These are phyloP conservation scores for Dictyostelium purpureum DNA, from an alignment of 78 protist genomes.

Conservation along the genomic window DNA sequence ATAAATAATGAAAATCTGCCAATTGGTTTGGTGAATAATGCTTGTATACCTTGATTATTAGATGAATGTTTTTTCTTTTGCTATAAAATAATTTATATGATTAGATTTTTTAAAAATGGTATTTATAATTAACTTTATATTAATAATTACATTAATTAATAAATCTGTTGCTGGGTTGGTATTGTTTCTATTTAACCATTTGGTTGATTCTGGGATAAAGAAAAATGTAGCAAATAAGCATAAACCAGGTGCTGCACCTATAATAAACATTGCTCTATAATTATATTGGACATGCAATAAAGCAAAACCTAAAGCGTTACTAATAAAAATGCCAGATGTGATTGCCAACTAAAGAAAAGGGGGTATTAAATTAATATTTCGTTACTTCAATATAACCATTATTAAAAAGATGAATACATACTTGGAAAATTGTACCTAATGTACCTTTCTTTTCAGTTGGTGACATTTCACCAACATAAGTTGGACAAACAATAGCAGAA, in stretches of 20 bases:
- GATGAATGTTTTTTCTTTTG: slow-evolving; percentile 11
- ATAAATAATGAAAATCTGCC: slow-evolving; percentile 65
- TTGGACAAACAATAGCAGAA: slow-evolving; percentile 44
- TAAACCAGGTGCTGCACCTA: slow-evolving; percentile 47
- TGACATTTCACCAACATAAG: slow-evolving; percentile 46
- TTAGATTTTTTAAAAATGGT: too few relatives aligned
- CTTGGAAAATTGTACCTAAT: slow-evolving; percentile 44
- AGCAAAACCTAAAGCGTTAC: slow-evolving; percentile 37
- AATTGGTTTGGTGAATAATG: slow-evolving; percentile 16
- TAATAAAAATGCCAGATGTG: slow-evolving; percentile 38
- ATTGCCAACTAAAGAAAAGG: slow-evolving; percentile 40
- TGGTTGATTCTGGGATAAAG: slow-evolving; percentile 41
- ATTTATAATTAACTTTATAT: neutral
- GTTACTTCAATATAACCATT: neutral
- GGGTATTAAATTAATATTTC: neutral
- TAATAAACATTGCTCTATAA: slow-evolving; percentile 26
- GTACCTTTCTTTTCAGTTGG: slow-evolving; percentile 37
- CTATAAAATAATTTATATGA: neutral
- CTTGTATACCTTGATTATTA: neutral
- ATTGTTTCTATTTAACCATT: slow-evolving; percentile 1
- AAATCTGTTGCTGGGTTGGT: neutral
- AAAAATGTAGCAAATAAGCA: neutral
- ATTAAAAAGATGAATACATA: neutral
- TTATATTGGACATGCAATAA: neutral
- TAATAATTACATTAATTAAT: neutral